Base-by-base conservation (phyloP, 169 alveolate species). In the Eimeria acervulina region DNA sequence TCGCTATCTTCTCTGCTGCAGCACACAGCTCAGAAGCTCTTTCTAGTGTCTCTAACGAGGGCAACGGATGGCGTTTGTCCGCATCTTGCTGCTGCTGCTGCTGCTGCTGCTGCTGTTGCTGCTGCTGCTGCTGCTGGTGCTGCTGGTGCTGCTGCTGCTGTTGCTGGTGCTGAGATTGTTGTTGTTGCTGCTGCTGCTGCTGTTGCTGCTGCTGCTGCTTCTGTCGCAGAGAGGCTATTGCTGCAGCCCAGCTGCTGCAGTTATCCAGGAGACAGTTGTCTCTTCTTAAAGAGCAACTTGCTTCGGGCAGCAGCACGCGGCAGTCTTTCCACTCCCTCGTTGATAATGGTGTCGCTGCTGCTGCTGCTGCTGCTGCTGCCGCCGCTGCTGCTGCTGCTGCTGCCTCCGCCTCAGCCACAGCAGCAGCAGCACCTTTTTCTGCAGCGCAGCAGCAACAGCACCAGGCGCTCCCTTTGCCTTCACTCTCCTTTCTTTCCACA, bases 351-450 rank as follows among this genome's bases (percentile, higher is more conserved):
- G 47, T 38, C 13, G 90, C 59, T 47, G 90, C 68, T 19, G 42
- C 90, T 47, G 15, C 68, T 80, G 89, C 90, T 44, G 90, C 68
- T 44, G 68, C 68, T 80, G 90, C 68, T 80, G 90, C 66, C 40
- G 89, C 66, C 8, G 89, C 85, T 28, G 31, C 55, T 33, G 85
- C 84, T 19, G 84, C 85, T 51, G 59, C 59, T 51, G 7, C 59
- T 17, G 59, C 59, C 21, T 51, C 59, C 7, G 59, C 59, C n/a
- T n/a, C n/a, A 51, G 59, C 2, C 15, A 17, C 59, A 51, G 59
- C 59, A 51, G 59, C 59, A 51, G 59, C 59, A 51, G 59, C 59
- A 51, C 59, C 59, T 51, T 17, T 10, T 1, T 17, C 59, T 51
- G 59, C 59, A 51, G 59, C 0, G 59, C 2, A 51, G 59, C 59